A percentile compares a stretch with the other conserved stretches of the same genome.
These are phyloP conservation scores for Alternaria sp. DNA, from an alignment of 2,329 filamentous ascomycete genomes.

Conservation along the genomic window DNA sequence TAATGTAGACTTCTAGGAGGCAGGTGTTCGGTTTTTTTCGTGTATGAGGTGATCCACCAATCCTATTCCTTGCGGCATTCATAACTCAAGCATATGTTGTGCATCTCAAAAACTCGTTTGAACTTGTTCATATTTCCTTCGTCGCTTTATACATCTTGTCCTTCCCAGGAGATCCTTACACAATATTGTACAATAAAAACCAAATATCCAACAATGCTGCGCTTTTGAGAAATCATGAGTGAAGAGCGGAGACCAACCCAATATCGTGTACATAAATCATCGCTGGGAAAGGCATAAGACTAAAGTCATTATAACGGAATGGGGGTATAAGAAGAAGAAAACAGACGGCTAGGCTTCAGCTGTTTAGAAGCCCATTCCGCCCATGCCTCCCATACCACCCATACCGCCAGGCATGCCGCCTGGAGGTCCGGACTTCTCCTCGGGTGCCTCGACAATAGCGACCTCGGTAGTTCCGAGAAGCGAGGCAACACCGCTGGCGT, in stretches of 20 bases:
- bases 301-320: slow-evolving; percentile 44
- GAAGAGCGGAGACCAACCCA: slow-evolving; percentile 49
- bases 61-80: slow-evolving; percentile 2
- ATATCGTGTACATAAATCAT: slow-evolving; percentile 44
- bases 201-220: slow-evolving; percentile 41
- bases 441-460: slow-evolving; percentile 92
- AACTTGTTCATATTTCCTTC: slow-evolving; percentile 36
- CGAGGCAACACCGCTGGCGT: slow-evolving; percentile 94
- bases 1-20: background rate
- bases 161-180: slow-evolving; percentile 37
- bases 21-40: background rate
- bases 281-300: slow-evolving; percentile 39
- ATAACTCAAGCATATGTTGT: slow-evolving; percentile 3
- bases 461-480: slow-evolving; percentile 98
- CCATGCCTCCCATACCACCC: slow-evolving; percentile 55
- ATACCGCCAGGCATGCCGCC: slow-evolving; percentile 65
- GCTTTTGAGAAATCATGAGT: slow-evolving; percentile 47
- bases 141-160: slow-evolving; percentile 41
- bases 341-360: slow-evolving; percentile 22
- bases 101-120: slow-evolving; percentile 9
- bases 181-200: slow-evolving; percentile 45
- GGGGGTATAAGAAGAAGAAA: slow-evolving; percentile 39
- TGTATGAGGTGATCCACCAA: background rate
- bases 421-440: slow-evolving; percentile 75
- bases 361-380: slow-evolving; percentile 68